A percentile compares a stretch with the other conserved stretches of the same genome.
phyloP scores from a whole-genome alignment of 495 filamentous ascomycete genomes.

The Penicillium argentinense region DNA sequence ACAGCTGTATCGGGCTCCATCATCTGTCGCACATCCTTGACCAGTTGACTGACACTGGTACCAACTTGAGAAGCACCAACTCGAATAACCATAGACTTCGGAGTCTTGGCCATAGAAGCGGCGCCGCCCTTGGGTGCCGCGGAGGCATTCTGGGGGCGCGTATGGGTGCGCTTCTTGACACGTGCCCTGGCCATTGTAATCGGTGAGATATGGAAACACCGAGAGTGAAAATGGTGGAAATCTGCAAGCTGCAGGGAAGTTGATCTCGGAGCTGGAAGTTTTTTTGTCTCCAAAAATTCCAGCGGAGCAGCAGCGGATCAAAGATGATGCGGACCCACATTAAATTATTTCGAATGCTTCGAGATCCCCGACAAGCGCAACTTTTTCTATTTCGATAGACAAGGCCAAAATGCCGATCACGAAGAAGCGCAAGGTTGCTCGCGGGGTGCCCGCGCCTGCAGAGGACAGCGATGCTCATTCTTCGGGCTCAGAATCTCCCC shows the following conservation, averaged over 20 bases:
- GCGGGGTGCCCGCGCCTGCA: conserved; percentile 11
- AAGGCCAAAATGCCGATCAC: conserved; percentile 29
- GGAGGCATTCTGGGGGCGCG: conserved; percentile 63
- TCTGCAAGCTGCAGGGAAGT: conserved; percentile 11
- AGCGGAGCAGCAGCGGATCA: conserved; percentile 38
- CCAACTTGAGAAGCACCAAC: conserved; percentile 94
- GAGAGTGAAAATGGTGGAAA: conserved; percentile 8
- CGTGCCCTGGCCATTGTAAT: conserved; percentile 73
- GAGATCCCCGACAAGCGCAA: not conserved
- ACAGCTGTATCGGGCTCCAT: conserved; percentile 95
- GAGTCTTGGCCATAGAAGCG: conserved; percentile 55
- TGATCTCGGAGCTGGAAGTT: conserved; percentile 20
- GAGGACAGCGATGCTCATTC: conserved; percentile 19
- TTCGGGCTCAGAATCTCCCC: conserved; percentile 13
- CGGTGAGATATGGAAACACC: conserved; percentile 9
- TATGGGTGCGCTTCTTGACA: conserved; percentile 88
- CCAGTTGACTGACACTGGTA: conserved; percentile 85
- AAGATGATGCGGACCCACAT: conserved; percentile 36
- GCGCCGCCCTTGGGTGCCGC: conserved; percentile 50
- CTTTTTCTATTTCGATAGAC: conserved; percentile 16
- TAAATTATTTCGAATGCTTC: conserved; percentile 33
- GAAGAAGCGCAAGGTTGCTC: conserved; percentile 41
- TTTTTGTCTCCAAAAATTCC: conserved; percentile 41
- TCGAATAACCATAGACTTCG: conserved; percentile 98
- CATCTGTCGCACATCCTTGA: conserved; percentile 85